These are phyloP conservation scores for Acanthamoeba triangularis DNA, from an alignment of 208 protist species.

Conservation along the genomic window DNA sequence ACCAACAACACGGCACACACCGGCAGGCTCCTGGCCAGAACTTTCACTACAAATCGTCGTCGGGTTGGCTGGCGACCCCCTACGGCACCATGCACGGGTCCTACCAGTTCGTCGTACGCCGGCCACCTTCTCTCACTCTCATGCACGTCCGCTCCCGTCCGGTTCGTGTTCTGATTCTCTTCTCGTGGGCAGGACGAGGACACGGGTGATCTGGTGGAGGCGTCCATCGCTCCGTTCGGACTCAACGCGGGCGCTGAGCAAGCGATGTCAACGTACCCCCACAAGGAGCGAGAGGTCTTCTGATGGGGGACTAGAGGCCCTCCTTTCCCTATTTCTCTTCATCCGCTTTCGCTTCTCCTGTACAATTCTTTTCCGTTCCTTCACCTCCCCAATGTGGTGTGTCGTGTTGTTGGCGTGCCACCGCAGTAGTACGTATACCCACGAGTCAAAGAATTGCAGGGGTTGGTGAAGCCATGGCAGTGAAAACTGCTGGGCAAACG, in stretches of 20 bases:
- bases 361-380: not conserved
- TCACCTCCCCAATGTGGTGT: no score
- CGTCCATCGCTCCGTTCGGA: constrained; percentile 13
- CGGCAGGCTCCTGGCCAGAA: not conserved
- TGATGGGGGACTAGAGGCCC: no score
- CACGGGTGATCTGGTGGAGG: not conserved
- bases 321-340: no score
- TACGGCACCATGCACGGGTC: constrained; percentile 25
- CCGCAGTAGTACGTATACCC: no score
- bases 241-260: not conserved
- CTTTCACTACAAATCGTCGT: constrained; percentile 20
- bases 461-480: no score
- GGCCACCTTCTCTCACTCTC: not conserved
- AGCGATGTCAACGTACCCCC: not conserved
- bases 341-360: not conserved
- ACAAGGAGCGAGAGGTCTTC: not conserved
- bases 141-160: not conserved
- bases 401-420: no score
- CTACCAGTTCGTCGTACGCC: not conserved
- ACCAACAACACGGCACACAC: not conserved
- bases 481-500: no score
- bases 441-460: no score
- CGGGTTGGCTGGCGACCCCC: not conserved
- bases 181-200: not conserved
- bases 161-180: not conserved